Percentiles rank a stretch among this genome's conserved stretches.
These are phyloP conservation scores for Jaminaea rosea DNA, from an alignment of 1,284 basidiomycete species.

Conservation along the genomic window DNA sequence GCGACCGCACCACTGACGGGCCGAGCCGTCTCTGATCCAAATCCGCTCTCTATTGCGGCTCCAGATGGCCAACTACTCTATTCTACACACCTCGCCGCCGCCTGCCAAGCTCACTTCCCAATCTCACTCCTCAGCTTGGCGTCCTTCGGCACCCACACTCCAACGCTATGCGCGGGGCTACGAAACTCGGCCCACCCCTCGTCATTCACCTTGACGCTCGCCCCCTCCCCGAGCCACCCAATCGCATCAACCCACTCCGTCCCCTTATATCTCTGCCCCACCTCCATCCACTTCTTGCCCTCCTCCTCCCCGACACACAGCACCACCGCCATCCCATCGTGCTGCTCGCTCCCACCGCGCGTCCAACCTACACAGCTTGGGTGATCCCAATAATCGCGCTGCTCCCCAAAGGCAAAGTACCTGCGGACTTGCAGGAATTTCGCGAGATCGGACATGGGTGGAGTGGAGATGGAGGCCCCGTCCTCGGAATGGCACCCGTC, in stretches of 20 bases:
- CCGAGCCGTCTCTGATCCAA: too few species aligned
- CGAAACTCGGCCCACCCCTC: conserved; percentile 29
- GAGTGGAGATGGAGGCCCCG: conserved; percentile 39
- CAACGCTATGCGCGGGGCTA: conserved; percentile 17
- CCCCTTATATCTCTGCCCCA: conserved; percentile 20
- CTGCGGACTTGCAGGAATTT: conserved; percentile 54
- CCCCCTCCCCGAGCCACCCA: conserved; percentile 26
- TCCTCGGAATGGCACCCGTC: conserved; percentile 50
- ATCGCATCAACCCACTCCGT: conserved; percentile 28
- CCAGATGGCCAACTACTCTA: too few species aligned
- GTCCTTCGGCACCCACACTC: conserved; percentile 29
- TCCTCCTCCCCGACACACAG: conserved; percentile 25
- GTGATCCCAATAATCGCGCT: conserved; percentile 45
- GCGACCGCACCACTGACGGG: too few species aligned
- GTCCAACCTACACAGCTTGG: conserved; percentile 29
- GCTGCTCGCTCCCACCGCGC: conserved; percentile 15
- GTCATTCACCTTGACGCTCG: conserved; percentile 19
- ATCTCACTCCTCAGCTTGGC: conserved; percentile 1
- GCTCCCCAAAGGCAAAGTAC: conserved; percentile 54
- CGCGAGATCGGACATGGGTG: conserved; percentile 28
- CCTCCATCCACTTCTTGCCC: conserved; percentile 28
- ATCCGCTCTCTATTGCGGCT: too few species aligned
- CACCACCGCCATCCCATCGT: conserved; percentile 28
- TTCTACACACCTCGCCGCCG: too few species aligned
- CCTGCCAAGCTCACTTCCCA: not conserved